A percentile compares a stretch with the other conserved stretches of the same genome.
Evolutionary conservation across 2,329 filamentous ascomycete genomes (phyloP).

Genomic region (Metarhizium anisopliae): DNA sequence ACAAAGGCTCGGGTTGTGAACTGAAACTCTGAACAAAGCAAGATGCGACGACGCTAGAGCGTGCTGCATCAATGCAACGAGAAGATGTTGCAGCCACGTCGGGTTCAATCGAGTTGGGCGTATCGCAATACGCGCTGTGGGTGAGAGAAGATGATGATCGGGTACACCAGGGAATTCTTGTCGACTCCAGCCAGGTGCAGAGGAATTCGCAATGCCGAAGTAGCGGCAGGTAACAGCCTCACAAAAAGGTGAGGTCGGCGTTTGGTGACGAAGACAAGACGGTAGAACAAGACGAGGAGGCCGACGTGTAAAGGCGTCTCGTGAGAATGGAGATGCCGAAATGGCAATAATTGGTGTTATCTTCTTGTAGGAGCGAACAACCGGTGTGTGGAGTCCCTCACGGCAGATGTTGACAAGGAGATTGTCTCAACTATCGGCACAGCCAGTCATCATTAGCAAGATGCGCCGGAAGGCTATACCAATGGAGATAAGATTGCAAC

Average conservation of each 20-base stretch:
- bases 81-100: background rate
- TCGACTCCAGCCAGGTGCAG: no score
- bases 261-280: no score
- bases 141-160: no score
- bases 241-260: no score
- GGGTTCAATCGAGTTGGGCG: background rate
- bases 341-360: background rate
- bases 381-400: background rate
- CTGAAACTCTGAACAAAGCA: background rate
- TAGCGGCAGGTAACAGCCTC: no score
- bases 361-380: background rate
- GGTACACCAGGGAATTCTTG: no score
- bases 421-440: conserved; percentile 6
- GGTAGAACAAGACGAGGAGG: background rate
- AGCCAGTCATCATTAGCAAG: conserved; percentile 3
- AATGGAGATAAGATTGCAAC: background rate
- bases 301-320: background rate
- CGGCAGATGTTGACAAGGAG: conserved; percentile 3
- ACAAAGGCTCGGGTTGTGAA: background rate
- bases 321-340: background rate
- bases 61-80: no score
- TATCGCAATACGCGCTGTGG: background rate
- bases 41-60: background rate
- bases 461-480: background rate
- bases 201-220: no score